phyloP scores from a whole-genome alignment of 768 basidiomycete species.

The Peribolospora kevripleyi region DNA sequence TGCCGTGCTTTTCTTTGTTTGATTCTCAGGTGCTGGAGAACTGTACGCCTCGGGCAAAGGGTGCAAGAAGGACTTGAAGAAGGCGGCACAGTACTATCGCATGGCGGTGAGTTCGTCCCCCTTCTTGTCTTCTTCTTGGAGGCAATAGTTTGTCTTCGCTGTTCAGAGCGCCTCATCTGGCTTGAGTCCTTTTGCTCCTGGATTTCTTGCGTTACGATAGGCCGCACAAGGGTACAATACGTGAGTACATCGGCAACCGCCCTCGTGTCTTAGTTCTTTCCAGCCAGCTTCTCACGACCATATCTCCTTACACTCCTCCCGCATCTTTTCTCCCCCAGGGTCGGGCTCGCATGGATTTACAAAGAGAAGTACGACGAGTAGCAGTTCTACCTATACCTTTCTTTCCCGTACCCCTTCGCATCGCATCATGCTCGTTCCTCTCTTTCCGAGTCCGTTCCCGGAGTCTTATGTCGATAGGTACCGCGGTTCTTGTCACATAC shows the following conservation, averaged over 20 bases:
- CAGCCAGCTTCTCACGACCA: too few relatives aligned
- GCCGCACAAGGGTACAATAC: constrained; percentile 32
- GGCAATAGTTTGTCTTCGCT: background rate
- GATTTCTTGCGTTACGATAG: constrained; percentile 15
- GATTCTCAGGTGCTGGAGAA: constrained; percentile 43
- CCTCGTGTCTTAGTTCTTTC: too few relatives aligned
- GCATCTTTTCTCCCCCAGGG: constrained; percentile 20
- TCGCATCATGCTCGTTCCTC: too few relatives aligned
- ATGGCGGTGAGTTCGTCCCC: constrained; percentile 32
- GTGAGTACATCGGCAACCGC: constrained; percentile 23
- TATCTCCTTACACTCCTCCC: too few relatives aligned
- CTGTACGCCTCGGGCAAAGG: constrained; percentile 68
- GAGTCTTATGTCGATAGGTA: too few relatives aligned
- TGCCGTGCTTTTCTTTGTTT: too few relatives aligned
- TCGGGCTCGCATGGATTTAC: constrained; percentile 75
- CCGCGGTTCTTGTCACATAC: too few relatives aligned
- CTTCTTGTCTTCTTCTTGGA: background rate
- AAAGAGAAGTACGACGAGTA: constrained; percentile 43
- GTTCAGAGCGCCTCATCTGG: background rate
- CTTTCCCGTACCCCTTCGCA: too few relatives aligned
- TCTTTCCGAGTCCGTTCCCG: too few relatives aligned
- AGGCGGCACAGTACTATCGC: constrained; percentile 73
- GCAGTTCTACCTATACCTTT: background rate
- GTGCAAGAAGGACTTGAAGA: constrained; percentile 65
- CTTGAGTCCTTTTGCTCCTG: background rate